Percentiles rank a stretch among this genome's conserved stretches.
These are phyloP conservation scores for Linanthus parryae DNA, from an alignment of 148 eudicot species.

Conservation along the genomic window DNA sequence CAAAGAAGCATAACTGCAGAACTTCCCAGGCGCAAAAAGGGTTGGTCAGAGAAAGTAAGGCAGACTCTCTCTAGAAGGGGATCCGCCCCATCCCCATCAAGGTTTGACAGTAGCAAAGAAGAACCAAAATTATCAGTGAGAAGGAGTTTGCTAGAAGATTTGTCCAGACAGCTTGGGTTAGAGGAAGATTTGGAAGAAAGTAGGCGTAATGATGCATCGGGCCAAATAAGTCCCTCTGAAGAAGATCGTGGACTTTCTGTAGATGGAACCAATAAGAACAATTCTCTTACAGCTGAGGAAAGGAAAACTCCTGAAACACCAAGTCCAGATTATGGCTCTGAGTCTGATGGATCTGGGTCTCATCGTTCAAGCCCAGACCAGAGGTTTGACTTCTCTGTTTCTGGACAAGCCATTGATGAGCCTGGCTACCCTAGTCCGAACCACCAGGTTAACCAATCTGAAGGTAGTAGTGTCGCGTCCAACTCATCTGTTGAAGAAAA, in stretches of 20 bases:
- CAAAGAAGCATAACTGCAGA: slow-evolving; percentile 28
- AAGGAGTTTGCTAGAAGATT: slow-evolving; percentile 67
- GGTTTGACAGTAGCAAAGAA: slow-evolving; percentile 27
- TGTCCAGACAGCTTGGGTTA: slow-evolving; percentile 54
- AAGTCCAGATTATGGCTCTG: slow-evolving; percentile 36
- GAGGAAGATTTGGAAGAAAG: slow-evolving; percentile 41
- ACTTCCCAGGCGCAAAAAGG: slow-evolving; percentile 34
- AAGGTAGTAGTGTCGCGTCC: slow-evolving; percentile 53
- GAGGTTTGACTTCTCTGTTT: slow-evolving; percentile 49
- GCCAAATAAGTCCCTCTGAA: slow-evolving; percentile 17
- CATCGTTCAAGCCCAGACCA: too few relatives aligned
- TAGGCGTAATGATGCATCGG: slow-evolving; percentile 13
- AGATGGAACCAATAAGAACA: slow-evolving; percentile 27
- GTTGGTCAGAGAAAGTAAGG: slow-evolving; percentile 85
- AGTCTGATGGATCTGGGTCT: slow-evolving; percentile 49
- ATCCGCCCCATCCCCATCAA: slow-evolving; percentile 65
- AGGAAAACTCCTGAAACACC: too few relatives aligned
- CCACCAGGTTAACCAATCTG: slow-evolving; percentile 38
- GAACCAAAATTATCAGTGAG: slow-evolving; percentile 38
- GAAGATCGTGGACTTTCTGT: slow-evolving; percentile 21
- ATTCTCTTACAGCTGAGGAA: slow-evolving; percentile 12
- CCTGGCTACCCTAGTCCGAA: slow-evolving; percentile 49
- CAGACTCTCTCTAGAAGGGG: slow-evolving; percentile 52
- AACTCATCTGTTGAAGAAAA: slow-evolving; percentile 37
- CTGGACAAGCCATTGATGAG: too few relatives aligned